Conservation (phyloP, 2,329 filamentous ascomycete species). For the Graphium sp. region DNA sequence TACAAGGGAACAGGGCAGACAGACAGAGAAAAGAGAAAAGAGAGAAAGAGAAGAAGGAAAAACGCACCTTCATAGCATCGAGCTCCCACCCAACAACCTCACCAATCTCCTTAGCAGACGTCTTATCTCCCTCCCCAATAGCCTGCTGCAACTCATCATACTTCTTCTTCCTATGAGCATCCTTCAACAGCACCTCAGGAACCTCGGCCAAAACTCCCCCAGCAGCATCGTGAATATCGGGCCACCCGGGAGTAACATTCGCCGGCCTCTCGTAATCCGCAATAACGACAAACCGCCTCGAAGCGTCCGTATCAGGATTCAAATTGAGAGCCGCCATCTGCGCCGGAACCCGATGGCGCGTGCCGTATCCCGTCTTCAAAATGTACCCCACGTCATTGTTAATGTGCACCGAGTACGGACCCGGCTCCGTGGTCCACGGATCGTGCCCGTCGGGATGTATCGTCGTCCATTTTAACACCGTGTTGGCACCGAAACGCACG, state of each 20-base stretch:
- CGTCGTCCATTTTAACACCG: too few relatives aligned
- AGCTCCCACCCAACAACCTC: constrained; percentile 27
- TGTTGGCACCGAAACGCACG: constrained; percentile 8
- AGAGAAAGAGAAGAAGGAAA: constrained; percentile 1
- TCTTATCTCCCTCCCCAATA: constrained; percentile 18
- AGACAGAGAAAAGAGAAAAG: not conserved
- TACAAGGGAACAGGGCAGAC: not conserved
- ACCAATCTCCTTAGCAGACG: constrained; percentile 18
- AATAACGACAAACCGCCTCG: constrained; percentile 27
- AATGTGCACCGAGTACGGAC: constrained; percentile 24
- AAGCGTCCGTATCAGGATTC: constrained; percentile 7
- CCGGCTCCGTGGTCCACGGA: too few relatives aligned
- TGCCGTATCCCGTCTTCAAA: constrained; percentile 39
- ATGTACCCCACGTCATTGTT: constrained; percentile 29
- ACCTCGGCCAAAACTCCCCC: constrained; percentile 13
- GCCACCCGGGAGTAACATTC: not conserved
- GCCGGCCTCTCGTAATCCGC: constrained; percentile 17
- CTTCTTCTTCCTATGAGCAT: constrained; percentile 18
- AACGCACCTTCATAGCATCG: constrained; percentile 28
- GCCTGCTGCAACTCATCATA: constrained; percentile 20
- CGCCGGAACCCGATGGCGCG: constrained; percentile 25
- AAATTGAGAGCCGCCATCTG: constrained; percentile 26
- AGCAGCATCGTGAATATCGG: constrained; percentile 21
- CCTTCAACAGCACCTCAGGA: constrained; percentile 8
- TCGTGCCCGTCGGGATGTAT: too few relatives aligned